These are phyloP conservation scores for Coniochaeta hoffmannii DNA, from an alignment of 2,329 filamentous ascomycete species.

Conservation along the genomic window DNA sequence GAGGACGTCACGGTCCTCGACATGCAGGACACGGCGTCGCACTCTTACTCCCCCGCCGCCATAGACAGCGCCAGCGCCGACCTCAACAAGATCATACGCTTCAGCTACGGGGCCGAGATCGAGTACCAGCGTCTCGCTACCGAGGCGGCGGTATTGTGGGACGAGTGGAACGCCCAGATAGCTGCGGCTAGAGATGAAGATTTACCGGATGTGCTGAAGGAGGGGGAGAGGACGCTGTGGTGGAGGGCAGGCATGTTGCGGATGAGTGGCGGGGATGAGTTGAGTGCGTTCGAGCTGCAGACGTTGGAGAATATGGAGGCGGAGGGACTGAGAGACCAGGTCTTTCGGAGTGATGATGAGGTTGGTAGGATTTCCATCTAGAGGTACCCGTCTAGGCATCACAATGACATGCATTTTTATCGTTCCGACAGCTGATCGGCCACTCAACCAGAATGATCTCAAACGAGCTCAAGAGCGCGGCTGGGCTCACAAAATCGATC, in stretches of 20 bases:
- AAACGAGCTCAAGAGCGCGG: neutral
- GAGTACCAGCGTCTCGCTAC: constrained; percentile 37
- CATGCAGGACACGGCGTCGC: constrained; percentile 7
- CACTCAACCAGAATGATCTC: neutral
- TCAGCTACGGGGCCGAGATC: constrained; percentile 10
- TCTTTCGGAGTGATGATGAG: neutral
- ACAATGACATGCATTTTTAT: neutral
- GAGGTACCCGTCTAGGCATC: neutral
- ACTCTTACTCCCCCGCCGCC: too few species aligned
- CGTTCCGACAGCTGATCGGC: neutral
- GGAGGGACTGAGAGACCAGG: neutral
- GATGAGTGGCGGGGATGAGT: neutral
- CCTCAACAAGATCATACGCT: constrained; percentile 16
- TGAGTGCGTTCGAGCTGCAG: neutral
- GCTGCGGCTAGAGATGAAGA: neutral
- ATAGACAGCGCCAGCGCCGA: constrained; percentile 30
- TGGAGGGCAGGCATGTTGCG: neutral
- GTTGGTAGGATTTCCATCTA: neutral
- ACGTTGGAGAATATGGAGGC: neutral
- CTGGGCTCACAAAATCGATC: too few species aligned
- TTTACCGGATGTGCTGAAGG: neutral
- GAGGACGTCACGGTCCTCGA: constrained; percentile 4
- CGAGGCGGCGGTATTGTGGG: constrained; percentile 34
- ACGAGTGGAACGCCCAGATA: constrained; percentile 30
- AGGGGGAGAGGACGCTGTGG: neutral